Evolutionary conservation across 495 filamentous ascomycete species (phyloP).

Genomic region (Talaromyces ruber): DNA sequence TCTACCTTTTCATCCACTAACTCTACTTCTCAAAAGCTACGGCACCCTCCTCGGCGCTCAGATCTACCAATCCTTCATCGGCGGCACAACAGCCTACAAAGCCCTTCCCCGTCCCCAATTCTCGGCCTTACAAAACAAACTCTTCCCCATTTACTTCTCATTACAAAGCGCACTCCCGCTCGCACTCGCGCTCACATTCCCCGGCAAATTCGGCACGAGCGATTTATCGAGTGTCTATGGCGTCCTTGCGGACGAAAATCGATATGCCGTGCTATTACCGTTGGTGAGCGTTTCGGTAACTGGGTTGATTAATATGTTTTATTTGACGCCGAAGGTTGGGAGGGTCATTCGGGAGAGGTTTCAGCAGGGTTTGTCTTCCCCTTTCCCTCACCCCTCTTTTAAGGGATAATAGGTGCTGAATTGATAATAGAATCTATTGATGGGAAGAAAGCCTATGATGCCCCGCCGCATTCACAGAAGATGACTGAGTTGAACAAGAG

Average conservation of each 20-base stretch:
- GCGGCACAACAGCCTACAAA: conserved; percentile 63
- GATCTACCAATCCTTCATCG: conserved; percentile 76
- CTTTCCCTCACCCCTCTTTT: neutral
- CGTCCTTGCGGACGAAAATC: conserved; percentile 45
- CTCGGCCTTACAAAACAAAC: conserved; percentile 61
- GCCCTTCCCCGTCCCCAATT: conserved; percentile 75
- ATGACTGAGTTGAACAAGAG: conserved; percentile 74
- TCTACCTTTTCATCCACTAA: neutral
- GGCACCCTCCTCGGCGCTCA: conserved; percentile 71
- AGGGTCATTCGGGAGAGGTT: conserved; percentile 66
- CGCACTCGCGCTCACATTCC: conserved; percentile 73
- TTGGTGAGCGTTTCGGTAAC: conserved; percentile 55
- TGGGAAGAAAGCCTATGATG: conserved; percentile 74
- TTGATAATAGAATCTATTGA: conserved; percentile 60
- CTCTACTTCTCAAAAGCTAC: conserved; percentile 48
- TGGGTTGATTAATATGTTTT: conserved; percentile 55
- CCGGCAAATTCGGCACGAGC: conserved; percentile 24
- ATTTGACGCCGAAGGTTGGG: conserved; percentile 64
- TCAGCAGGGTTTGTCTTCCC: conserved; percentile 58
- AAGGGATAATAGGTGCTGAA: too few relatives aligned
- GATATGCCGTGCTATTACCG: conserved; percentile 53
- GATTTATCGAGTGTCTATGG: conserved; percentile 40
- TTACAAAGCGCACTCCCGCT: conserved; percentile 68
- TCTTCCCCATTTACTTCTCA: conserved; percentile 82
- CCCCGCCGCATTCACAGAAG: conserved; percentile 63